Evolutionary conservation across 108 stramenopile genomes (phyloP).

Genomic region (Cyclotella cryptica): DNA sequence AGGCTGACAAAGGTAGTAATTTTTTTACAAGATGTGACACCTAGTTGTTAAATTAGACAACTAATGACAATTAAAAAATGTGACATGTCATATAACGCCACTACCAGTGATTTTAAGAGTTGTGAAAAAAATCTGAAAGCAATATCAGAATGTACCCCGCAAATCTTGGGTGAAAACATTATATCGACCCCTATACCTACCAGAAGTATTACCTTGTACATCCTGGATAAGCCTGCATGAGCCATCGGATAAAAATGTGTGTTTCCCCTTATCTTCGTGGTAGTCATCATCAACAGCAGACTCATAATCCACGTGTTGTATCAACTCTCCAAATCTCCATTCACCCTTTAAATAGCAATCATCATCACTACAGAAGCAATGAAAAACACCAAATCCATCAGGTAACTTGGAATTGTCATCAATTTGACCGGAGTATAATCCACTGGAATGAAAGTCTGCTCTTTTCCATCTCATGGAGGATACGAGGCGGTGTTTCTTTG

Average conservation of each 20-base stretch:
- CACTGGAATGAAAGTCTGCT: not conserved
- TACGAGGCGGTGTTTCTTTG: not conserved
- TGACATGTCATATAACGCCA: no score
- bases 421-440: slow-evolving; percentile 10
- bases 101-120: no score
- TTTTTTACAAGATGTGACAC: no score
- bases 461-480: slow-evolving; percentile 1
- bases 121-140: not conserved
- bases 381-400: slow-evolving; percentile 11
- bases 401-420: not conserved
- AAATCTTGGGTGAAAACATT: not conserved
- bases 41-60: no score
- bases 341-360: slow-evolving; percentile 6
- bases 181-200: not conserved
- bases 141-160: not conserved
- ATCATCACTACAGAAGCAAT: not conserved
- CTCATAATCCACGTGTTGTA: not conserved
- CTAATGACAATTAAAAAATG: no score
- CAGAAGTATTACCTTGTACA: not conserved
- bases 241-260: not conserved
- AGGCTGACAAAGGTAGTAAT: no score
- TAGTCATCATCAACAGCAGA: not conserved
- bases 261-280: not conserved
- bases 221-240: not conserved
- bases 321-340: slow-evolving; percentile 11